A percentile compares a stretch with the other conserved stretches of the same genome.
Evolutionary conservation across 176 grass and related monocot species (phyloP).

Genomic region (Triticum dicoccoides): DNA sequence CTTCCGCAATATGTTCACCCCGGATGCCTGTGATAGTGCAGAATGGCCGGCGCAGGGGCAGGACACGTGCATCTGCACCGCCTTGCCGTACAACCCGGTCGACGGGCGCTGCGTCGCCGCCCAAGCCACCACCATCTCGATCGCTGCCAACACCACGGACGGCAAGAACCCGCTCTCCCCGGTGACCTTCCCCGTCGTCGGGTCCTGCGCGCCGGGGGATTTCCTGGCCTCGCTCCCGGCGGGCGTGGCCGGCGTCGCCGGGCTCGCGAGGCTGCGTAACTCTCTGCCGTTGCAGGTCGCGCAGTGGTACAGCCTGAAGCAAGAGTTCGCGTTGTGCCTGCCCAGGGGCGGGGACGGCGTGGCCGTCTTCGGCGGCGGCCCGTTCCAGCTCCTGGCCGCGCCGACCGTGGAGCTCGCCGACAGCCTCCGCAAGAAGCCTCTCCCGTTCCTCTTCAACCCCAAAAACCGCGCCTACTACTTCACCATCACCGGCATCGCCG

Average conservation of each 20-base stretch:
- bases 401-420: neutral
- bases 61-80: neutral
- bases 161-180: constrained; percentile 41
- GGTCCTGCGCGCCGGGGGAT: constrained; percentile 8
- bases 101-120: neutral
- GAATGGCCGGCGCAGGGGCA: too few relatives aligned
- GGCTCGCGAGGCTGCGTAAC: neutral
- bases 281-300: neutral
- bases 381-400: constrained; percentile 14
- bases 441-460: constrained; percentile 30
- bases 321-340: constrained; percentile 46
- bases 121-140: constrained; percentile 14
- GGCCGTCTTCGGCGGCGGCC: constrained; percentile 40
- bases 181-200: constrained; percentile 2
- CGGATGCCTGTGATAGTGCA: too few relatives aligned
- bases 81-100: constrained; percentile 18
- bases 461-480: constrained; percentile 53
- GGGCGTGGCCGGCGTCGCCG: constrained; percentile 25
- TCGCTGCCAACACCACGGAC: constrained; percentile 39
- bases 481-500: constrained; percentile 10
- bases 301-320: neutral
- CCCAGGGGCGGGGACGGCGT: constrained; percentile 35
- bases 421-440: neutral
- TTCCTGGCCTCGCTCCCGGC: constrained; percentile 17
- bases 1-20: neutral